Base-by-base conservation (phyloP, 2,329 filamentous ascomycete species). In the Pseudogymnoascus sp. region DNA sequence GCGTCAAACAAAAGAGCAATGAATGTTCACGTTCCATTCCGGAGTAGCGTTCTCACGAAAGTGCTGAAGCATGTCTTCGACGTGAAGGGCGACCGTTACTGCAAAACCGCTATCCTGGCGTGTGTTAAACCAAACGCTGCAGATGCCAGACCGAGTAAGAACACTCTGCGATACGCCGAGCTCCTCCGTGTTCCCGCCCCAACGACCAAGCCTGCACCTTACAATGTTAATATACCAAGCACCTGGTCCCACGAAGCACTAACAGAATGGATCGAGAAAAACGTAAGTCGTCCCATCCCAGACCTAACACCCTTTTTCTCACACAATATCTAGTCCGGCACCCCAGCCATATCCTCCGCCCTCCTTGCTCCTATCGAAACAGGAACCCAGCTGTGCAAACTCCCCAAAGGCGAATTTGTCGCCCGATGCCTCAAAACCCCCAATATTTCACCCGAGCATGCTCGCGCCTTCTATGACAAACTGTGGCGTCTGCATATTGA, bases 41-140 rank as follows among this genome's bases (percentile, higher is more conserved):
- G 92, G 62, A 92, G 96, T 73, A 95, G 89, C 7, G 83, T 84
- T 65, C 74, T 85, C 55, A 85, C 82, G 0, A 84, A 92, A 90
- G 81, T 97, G 8, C 80, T 97, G 64, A 96, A 96, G 72, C 92
- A 97, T 73, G 92, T 88, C 1, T 80, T 97, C 0, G 92, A 92
- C 4, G 91, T 74, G 0, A 66, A 72, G 33, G 64, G 71, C 0
- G 73, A 77, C 41, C 64, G 92, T 57, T 96, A 96, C 79, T 92
- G 86, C 69, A 97, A 96, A 75, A 97, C 92, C 4, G 92, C 92
- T 63, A 97, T 97, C 90, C 95, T 97, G 67, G 92, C 92, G 2
- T 96, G 92, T 72, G 94, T 97, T 66, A 86, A 90, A 3, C 92
- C 92, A 0, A 86, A 88, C 1, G 90, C 96, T 74, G 96, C 96